Percentiles rank a stretch among this genome's conserved stretches.
phyloP scores from a whole-genome alignment of 768 basidiomycete genomes.

The Termitomyces sp. region DNA sequence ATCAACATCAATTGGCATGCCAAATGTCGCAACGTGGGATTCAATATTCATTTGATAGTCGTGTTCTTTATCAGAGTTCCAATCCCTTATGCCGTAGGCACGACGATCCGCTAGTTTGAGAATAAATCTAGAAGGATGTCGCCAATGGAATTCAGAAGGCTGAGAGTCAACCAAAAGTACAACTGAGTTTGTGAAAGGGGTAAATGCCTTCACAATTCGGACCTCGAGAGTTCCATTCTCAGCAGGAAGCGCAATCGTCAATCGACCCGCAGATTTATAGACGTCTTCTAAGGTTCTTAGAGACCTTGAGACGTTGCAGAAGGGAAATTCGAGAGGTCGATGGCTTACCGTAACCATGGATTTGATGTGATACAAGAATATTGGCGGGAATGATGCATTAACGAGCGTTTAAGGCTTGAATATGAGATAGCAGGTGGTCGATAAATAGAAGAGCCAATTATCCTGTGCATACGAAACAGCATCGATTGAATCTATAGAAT shows the following conservation, averaged over 20 bases:
- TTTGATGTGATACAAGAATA: neutral
- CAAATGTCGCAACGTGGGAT: neutral
- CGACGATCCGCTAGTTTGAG: neutral
- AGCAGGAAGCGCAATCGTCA: neutral
- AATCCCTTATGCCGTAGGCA: neutral
- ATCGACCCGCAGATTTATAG: neutral
- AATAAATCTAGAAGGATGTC: neutral
- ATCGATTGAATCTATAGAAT: neutral
- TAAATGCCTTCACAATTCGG: constrained; percentile 9
- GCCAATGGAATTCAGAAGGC: neutral
- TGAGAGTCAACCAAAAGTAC: neutral
- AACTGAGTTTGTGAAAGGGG: neutral
- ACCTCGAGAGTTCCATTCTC: constrained; percentile 14
- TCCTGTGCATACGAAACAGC: neutral
- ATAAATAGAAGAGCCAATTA: neutral
- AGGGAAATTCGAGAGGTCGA: neutral
- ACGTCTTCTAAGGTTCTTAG: neutral
- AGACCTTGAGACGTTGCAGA: neutral
- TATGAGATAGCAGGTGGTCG: neutral
- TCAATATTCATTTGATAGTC: neutral
- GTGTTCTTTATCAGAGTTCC: neutral
- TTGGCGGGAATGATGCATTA: neutral
- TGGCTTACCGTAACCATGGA: neutral
- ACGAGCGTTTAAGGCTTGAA: neutral
- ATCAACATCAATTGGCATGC: neutral